Conservation (phyloP, 345 rosid genomes). For the Syzygium oleosum region DNA sequence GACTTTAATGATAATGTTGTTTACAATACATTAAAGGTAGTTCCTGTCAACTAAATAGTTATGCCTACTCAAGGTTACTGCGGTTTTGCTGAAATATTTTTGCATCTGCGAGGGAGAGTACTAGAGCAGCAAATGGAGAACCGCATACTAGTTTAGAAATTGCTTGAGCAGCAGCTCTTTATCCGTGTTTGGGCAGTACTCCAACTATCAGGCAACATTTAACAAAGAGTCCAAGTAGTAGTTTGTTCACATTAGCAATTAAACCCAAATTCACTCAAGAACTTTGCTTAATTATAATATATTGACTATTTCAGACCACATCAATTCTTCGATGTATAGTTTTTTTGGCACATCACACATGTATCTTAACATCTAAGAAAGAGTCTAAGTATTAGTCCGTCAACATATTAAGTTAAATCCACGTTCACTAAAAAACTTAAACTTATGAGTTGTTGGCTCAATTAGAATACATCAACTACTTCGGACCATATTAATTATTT, state of each 20-base stretch:
- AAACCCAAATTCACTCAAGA: too few species aligned
- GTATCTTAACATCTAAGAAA: too few species aligned
- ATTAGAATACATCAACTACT: too few species aligned
- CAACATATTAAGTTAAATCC: too few species aligned
- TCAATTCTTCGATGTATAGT: too few species aligned
- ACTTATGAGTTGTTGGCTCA: neutral
- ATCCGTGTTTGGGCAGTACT: too few species aligned
- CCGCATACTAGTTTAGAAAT: neutral
- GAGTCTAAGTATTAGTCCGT: too few species aligned
- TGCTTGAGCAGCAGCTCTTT: neutral
- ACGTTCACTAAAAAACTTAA: neutral
- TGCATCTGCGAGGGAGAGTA: neutral
- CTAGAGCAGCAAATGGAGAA: neutral
- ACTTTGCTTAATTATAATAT: neutral
- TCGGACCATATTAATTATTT: neutral
- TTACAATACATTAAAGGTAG: neutral
- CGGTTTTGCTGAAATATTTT: neutral
- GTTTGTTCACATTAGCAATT: too few species aligned
- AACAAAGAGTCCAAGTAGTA: too few species aligned
- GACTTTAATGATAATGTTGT: neutral
- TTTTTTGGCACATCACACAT: too few species aligned
- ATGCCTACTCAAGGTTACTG: neutral
- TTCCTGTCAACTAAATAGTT: neutral
- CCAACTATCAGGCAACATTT: too few species aligned
- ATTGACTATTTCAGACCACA: too few species aligned